Conservation (phyloP, 1,139 yeast genomes). For the Torulaspora pretoriensis region DNA sequence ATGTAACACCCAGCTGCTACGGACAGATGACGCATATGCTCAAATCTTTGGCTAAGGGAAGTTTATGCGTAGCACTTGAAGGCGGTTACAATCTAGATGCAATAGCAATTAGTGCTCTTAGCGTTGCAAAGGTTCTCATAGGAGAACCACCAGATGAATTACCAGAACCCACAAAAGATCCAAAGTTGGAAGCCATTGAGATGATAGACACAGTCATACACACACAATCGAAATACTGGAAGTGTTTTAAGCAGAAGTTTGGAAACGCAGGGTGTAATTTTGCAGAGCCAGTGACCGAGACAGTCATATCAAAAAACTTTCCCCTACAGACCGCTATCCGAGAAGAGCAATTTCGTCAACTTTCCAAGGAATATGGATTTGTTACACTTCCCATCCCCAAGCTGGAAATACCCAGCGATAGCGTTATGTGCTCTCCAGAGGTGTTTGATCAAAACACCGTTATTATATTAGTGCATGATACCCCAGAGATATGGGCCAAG, state of each 20-base stretch:
- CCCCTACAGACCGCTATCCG: constrained; percentile 70
- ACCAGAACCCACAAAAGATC: constrained; percentile 41
- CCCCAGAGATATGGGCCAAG: constrained; percentile 91
- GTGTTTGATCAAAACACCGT: constrained; percentile 61
- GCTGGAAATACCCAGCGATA: constrained; percentile 55
- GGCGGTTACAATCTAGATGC: constrained; percentile 96
- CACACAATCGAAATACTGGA: constrained; percentile 85
- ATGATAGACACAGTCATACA: constrained; percentile 80
- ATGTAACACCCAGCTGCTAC: constrained; percentile 91
- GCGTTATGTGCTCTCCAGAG: constrained; percentile 71
- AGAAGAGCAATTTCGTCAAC: constrained; percentile 56
- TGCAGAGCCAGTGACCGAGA: constrained; percentile 25
- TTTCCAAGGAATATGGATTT: constrained; percentile 55
- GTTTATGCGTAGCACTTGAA: constrained; percentile 83
- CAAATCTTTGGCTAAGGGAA: constrained; percentile 83
- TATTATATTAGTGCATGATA: constrained; percentile 76
- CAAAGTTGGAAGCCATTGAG: constrained; percentile 75
- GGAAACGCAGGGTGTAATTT: constrained; percentile 44
- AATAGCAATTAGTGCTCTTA: constrained; percentile 83
- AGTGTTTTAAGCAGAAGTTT: constrained; percentile 59
- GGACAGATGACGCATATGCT: constrained; percentile 94
- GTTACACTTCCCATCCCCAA: constrained; percentile 65
- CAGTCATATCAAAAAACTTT: constrained; percentile 35
- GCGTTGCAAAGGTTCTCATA: constrained; percentile 83
- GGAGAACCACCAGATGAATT: constrained; percentile 94